phyloP scores from a whole-genome alignment of 73 alveolate species.

The Tetrahymena thermophila region DNA sequence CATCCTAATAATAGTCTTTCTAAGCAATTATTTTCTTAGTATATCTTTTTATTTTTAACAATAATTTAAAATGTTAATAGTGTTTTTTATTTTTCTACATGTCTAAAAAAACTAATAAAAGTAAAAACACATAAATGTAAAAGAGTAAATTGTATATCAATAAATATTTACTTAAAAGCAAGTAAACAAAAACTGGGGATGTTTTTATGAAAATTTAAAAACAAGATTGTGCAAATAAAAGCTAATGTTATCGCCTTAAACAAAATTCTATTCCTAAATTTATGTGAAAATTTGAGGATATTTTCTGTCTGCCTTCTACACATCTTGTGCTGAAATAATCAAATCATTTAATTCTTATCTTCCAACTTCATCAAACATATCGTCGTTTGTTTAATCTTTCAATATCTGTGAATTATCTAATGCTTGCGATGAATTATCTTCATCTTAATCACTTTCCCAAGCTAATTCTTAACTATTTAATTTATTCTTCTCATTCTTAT shows the following conservation, averaged over 20 bases:
- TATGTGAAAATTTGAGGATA: neutral
- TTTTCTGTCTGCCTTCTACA: neutral
- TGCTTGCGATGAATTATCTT: neutral
- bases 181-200: neutral
- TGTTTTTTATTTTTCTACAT: too few relatives aligned
- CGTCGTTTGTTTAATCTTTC: neutral
- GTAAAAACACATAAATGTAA: too few relatives aligned
- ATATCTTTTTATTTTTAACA: neutral
- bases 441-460: neutral
- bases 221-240: neutral
- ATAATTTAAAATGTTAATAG: neutral
- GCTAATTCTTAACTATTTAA: neutral
- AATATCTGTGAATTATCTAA: neutral
- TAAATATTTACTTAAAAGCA: neutral
- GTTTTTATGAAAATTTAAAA: neutral
- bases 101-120: too few relatives aligned
- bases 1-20: neutral
- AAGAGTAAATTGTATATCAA: too few relatives aligned
- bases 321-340: neutral
- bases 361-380: neutral
- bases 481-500: neutral
- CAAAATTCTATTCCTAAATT: neutral
- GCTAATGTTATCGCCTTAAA: neutral
- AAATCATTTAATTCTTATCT: neutral
- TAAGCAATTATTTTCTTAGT: neutral